Conservation (phyloP, 345 rosid genomes). For the Cardamine resedifolia region DNA sequence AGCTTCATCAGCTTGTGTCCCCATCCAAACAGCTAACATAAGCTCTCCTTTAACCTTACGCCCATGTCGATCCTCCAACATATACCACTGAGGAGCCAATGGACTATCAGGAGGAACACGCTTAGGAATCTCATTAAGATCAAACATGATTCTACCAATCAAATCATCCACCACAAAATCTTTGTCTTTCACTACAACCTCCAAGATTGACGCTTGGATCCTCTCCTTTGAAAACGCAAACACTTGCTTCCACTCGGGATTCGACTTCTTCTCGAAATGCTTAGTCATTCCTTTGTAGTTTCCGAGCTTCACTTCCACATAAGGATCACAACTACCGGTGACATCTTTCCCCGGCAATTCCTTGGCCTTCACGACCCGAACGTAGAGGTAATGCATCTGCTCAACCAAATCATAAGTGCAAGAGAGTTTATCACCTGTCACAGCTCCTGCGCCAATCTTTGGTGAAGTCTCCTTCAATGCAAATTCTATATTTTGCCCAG, state of each 20-base stretch:
- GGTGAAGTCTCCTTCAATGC: constrained; percentile 94
- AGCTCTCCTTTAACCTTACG: constrained; percentile 77
- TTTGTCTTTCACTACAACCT: constrained; percentile 83
- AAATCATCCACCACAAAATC: constrained; percentile 74
- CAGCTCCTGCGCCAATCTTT: constrained; percentile 75
- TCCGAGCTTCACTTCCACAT: constrained; percentile 88
- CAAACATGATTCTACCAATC: constrained; percentile 72
- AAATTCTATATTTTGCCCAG: constrained; percentile 65
- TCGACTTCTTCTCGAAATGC: constrained; percentile 90
- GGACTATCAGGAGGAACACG: constrained; percentile 96
- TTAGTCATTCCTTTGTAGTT: constrained; percentile 85
- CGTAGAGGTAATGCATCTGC: constrained; percentile 97
- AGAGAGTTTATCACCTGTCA: constrained; percentile 72
- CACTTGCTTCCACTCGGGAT: constrained; percentile 96
- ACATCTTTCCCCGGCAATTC: constrained; percentile 81
- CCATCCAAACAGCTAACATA: constrained; percentile 99
- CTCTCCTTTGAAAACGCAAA: constrained; percentile 95
- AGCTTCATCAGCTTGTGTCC: constrained; percentile 98
- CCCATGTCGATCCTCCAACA: constrained; percentile 77
- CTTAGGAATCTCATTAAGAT: constrained; percentile 82
- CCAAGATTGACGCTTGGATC: constrained; percentile 81
- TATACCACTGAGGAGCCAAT: constrained; percentile 95
- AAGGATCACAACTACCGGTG: constrained; percentile 86
- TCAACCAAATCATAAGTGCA: constrained; percentile 95
- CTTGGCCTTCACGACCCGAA: constrained; percentile 85